Percentiles rank a stretch among this genome's conserved stretches.
Evolutionary conservation across 768 basidiomycete genomes (phyloP).

Genomic region (Panaeolus papilionaceus): DNA sequence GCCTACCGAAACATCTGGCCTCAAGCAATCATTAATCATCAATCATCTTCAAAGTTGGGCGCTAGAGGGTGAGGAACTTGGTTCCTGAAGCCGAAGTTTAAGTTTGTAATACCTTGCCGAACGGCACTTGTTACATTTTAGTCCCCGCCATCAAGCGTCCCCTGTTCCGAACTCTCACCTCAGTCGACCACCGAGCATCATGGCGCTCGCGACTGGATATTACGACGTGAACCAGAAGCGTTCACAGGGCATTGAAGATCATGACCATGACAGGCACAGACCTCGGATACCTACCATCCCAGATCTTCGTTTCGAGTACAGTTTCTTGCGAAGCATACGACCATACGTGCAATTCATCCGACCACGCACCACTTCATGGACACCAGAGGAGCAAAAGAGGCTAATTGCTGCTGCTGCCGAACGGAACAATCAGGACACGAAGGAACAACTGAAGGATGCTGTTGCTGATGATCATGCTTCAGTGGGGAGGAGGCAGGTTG

Average conservation of each 20-base stretch:
- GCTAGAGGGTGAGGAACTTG: too few relatives aligned
- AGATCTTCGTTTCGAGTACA: constrained; percentile 79
- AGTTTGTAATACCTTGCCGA: neutral
- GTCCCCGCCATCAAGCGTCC: neutral
- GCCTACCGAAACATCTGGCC: neutral
- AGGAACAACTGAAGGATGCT: constrained; percentile 40
- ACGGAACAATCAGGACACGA: constrained; percentile 26
- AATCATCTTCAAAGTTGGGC: neutral
- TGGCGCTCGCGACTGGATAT: constrained; percentile 2
- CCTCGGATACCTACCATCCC: constrained; percentile 63
- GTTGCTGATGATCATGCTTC: constrained; percentile 25
- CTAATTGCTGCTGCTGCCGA: constrained; percentile 17
- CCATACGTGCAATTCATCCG: constrained; percentile 53
- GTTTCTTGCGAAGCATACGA: constrained; percentile 67
- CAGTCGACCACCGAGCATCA: neutral
- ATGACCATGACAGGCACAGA: constrained; percentile 25
- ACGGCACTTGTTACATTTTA: neutral
- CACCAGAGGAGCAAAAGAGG: neutral
- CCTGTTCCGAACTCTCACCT: constrained; percentile 8
- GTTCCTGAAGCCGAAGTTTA: too few relatives aligned
- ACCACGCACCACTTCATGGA: constrained; percentile 14
- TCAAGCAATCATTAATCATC: too few relatives aligned
- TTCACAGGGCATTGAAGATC: constrained; percentile 1
- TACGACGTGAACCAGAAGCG: neutral
- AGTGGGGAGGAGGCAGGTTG: constrained; percentile 12